Base-by-base conservation (phyloP, 2,329 filamentous ascomycete species). In the Epichloe bromicola region DNA sequence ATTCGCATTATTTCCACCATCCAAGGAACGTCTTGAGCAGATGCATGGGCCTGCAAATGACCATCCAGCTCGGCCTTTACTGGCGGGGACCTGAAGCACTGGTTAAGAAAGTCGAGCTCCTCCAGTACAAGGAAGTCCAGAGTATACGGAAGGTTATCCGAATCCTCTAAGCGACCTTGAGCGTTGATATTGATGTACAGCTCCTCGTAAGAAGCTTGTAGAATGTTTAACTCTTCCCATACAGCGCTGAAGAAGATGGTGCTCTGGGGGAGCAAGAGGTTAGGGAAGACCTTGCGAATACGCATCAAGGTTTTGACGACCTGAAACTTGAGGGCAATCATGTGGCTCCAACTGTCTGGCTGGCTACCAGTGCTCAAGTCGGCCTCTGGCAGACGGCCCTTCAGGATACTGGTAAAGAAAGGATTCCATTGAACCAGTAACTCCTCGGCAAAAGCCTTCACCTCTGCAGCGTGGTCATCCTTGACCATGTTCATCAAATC, bases 401-500 rank as follows among this genome's bases (percentile, higher is more conserved):
- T 89, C 64, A 97, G 74, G 8, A 85, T 80, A 39, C 79, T 76
- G 58, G 88, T 75, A 71, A 97, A 93, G 72, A 95, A 95, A 4
- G 90, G 88, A 55, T 87, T 83, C 93, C 93, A 98, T 48, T 80
- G 79, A 58, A 75, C 77, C 46, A 97, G 75, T 0, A 88, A 82
- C 62, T 95, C 86, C 54, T 95, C 88, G 49, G 91, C 89, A 65
- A 98, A 98, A 1, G 76, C 77, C 67, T 88, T 93, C 54, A 97
- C 88, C 51, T 87, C 87, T 52, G 78, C 77, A 61, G 87, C 86
- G 68, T 97, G 87, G 59, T 95, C 88, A 58, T 95, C 90, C 74
- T 95, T 86, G 57, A 97, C 86, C 80, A 96, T 95, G 69, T 97
- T 89, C 71, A 98, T 80, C 51, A 93, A 87, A 64, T 97, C 89